These are phyloP conservation scores for Epichloe scottii DNA, from an alignment of 2,329 filamentous ascomycete genomes.

Conservation along the genomic window DNA sequence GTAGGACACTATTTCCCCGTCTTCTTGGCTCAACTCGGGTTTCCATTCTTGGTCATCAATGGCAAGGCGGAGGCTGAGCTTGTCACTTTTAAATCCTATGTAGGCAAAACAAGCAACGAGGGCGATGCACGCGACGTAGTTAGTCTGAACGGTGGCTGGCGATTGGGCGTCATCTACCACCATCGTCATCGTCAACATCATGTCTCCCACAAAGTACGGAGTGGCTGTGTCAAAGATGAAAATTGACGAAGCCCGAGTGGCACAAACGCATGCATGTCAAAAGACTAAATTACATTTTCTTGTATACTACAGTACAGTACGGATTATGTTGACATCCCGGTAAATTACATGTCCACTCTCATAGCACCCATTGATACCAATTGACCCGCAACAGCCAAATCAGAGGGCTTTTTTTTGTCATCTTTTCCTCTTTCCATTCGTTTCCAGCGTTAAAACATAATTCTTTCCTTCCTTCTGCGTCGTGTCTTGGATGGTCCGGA, in stretches of 20 bases:
- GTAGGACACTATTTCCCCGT: no score
- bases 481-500: background rate
- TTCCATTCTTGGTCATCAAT: no score
- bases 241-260: background rate
- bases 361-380: slow-evolving; percentile 1
- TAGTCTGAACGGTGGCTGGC: no score
- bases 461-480: background rate
- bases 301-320: slow-evolving; percentile 5
- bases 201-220: no score
- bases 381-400: background rate
- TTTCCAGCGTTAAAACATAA: background rate
- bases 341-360: slow-evolving; percentile 4
- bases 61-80: no score
- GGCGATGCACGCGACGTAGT: no score
- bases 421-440: background rate
- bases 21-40: no score
- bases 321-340: slow-evolving; percentile 1
- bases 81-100: no score
- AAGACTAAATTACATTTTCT: slow-evolving; percentile 4
- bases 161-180: no score
- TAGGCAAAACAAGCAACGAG: no score
- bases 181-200: no score
- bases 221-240: background rate
- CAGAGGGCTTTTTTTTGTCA: background rate
- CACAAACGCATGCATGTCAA: background rate